Conservation (phyloP, 1,139 yeast genomes). For the Kazachstania sp. region DNA sequence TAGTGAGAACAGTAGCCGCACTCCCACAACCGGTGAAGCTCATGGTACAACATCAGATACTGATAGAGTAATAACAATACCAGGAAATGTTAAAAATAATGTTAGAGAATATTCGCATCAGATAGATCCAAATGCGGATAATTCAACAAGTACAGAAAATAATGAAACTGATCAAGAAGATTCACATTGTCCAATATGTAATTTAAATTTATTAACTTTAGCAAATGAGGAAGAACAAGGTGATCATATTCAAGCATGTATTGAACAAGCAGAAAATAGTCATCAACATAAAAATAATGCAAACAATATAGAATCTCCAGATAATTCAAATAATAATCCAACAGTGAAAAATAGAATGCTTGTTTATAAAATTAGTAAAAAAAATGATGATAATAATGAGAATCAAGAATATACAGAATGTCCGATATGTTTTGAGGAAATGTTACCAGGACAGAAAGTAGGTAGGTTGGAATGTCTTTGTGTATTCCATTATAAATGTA, state of each 20-base stretch:
- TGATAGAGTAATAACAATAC: slow-evolving; percentile 37
- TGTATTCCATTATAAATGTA: slow-evolving; percentile 84
- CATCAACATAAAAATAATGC: slow-evolving; percentile 38
- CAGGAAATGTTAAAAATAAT: slow-evolving; percentile 10
- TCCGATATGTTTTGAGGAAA: slow-evolving; percentile 86
- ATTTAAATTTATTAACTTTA: slow-evolving; percentile 30
- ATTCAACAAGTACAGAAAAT: slow-evolving; percentile 47
- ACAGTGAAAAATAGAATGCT: slow-evolving; percentile 63
- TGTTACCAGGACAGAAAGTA: slow-evolving; percentile 76
- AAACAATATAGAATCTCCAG: not conserved
- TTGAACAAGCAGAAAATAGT: slow-evolving; percentile 54
- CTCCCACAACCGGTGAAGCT: not conserved
- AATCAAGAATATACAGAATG: slow-evolving; percentile 54
- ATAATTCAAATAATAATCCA: slow-evolving; percentile 3
- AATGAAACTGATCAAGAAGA: slow-evolving; percentile 54
- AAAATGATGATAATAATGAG: not conserved
- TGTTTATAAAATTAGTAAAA: slow-evolving; percentile 57
- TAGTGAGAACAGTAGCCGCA: not conserved
- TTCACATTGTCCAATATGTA: slow-evolving; percentile 52
- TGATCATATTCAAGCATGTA: slow-evolving; percentile 61
- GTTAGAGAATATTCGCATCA: not conserved
- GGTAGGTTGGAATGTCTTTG: slow-evolving; percentile 92
- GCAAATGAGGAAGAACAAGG: slow-evolving; percentile 37
- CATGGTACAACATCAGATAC: not conserved
- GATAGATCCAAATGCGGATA: slow-evolving; percentile 39